These are phyloP conservation scores for Diddensiella santjacobensis DNA, from an alignment of 805 yeast genomes.

Conservation along the genomic window DNA sequence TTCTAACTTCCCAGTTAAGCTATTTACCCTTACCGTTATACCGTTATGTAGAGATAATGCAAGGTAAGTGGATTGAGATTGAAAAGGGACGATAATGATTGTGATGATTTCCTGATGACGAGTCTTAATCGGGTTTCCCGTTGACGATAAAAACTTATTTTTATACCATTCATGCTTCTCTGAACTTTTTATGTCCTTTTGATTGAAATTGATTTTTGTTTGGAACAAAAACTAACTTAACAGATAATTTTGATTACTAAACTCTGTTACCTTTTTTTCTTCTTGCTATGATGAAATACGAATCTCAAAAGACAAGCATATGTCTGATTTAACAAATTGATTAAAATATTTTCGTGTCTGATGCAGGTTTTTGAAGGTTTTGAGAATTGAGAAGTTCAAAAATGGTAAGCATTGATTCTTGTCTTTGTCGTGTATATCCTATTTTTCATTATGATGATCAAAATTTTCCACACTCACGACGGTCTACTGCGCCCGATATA, in stretches of 20 bases:
- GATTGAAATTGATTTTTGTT: neutral
- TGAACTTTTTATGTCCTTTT: constrained; percentile 35
- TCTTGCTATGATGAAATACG: constrained; percentile 56
- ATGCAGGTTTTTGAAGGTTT: constrained; percentile 34
- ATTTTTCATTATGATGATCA: constrained; percentile 42
- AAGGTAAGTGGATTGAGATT: no score
- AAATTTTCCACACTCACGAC: constrained; percentile 60
- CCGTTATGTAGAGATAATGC: no score
- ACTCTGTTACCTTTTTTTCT: neutral
- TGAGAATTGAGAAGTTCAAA: no score
- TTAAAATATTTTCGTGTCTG: constrained; percentile 64
- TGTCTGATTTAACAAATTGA: constrained; percentile 71
- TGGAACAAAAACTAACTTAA: neutral
- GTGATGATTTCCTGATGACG: constrained; percentile 83
- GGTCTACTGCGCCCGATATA: constrained; percentile 60
- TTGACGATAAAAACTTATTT: constrained; percentile 74
- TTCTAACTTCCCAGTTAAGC: no score
- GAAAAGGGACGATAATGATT: no score
- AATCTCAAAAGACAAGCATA: constrained; percentile 85
- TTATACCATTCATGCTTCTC: constrained; percentile 95
- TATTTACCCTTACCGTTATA: no score
- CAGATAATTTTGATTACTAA: neutral
- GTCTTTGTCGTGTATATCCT: neutral
- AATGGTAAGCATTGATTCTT: neutral
- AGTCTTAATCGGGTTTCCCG: constrained; percentile 96